Evolutionary conservation across 805 yeast genomes (phyloP).

Genomic region (Starmerella apicola): DNA sequence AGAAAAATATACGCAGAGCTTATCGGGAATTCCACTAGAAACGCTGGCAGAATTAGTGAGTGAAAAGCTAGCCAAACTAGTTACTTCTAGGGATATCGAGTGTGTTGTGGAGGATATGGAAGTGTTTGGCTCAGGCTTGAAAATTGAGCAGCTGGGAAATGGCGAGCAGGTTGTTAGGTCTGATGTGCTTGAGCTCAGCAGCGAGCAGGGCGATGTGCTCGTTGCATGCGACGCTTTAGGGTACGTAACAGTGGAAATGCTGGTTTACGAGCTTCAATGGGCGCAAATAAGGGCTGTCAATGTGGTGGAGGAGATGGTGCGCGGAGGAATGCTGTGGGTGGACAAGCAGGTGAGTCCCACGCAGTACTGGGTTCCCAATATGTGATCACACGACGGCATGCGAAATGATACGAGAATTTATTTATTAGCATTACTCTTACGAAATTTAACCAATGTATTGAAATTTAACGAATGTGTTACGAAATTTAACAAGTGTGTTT

Average conservation of each 20-base stretch:
- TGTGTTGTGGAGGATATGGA: constrained; percentile 42
- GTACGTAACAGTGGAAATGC: constrained; percentile 47
- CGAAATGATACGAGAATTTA: too few species aligned
- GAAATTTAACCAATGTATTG: too few species aligned
- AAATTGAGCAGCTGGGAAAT: constrained; percentile 42
- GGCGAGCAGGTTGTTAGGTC: constrained; percentile 47
- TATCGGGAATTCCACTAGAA: constrained; percentile 61
- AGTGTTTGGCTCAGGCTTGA: constrained; percentile 59
- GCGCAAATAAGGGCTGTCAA: constrained; percentile 44
- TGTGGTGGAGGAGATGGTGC: constrained; percentile 65
- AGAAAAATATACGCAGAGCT: constrained; percentile 57
- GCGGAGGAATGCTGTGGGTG: constrained; percentile 75
- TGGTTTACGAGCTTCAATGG: constrained; percentile 74
- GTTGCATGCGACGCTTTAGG: constrained; percentile 73
- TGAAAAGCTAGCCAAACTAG: background rate
- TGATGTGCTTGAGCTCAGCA: constrained; percentile 49
- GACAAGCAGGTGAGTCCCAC: constrained; percentile 36
- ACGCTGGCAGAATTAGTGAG: constrained; percentile 34
- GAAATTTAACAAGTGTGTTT: too few species aligned
- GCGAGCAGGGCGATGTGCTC: constrained; percentile 58
- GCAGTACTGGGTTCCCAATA: constrained; percentile 29
- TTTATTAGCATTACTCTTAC: too few species aligned
- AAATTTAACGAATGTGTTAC: too few species aligned
- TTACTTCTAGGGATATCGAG: constrained; percentile 40
- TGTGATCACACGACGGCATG: too few species aligned